phyloP scores from a whole-genome alignment of 257 asterid species.

The Ilex asprella region DNA sequence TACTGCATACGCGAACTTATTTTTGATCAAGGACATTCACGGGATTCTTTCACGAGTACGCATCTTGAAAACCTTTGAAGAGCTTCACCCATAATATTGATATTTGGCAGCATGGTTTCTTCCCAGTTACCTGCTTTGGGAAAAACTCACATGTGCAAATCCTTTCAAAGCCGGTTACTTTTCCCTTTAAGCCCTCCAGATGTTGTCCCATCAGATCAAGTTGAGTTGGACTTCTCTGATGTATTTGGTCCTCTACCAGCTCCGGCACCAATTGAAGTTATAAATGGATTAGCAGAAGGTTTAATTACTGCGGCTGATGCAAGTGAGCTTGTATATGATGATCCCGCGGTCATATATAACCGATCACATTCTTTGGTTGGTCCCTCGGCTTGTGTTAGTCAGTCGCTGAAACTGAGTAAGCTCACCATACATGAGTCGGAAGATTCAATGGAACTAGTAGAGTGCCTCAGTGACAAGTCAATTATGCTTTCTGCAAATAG shows the following conservation, averaged over 20 bases:
- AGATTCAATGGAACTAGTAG: conserved; percentile 33
- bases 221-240: conserved; percentile 61
- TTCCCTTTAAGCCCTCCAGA: conserved; percentile 30
- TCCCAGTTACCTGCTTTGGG: conserved; percentile 29
- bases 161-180: conserved; percentile 13
- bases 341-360: conserved; percentile 49
- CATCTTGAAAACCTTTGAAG: conserved; percentile 19
- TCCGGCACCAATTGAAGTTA: conserved; percentile 25
- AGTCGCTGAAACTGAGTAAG: conserved; percentile 41
- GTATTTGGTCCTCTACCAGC: conserved; percentile 55
- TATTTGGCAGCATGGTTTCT: conserved; percentile 45
- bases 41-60: neutral
- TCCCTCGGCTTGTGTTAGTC: conserved; percentile 46
- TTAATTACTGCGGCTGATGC: conserved; percentile 18
- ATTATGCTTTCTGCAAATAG: conserved; percentile 12
- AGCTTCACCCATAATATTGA: conserved; percentile 15
- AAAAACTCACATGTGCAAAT: conserved; percentile 18
- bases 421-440: conserved; percentile 52
- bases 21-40: conserved; percentile 4
- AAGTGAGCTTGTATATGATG: conserved; percentile 48
- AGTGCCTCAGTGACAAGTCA: conserved; percentile 22
- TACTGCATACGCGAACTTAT: conserved; percentile 9
- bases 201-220: conserved; percentile 24
- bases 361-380: conserved; percentile 68
- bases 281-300: conserved; percentile 23